phyloP scores from a whole-genome alignment of 2,329 filamentous ascomycete species.

The Colletotrichum brevisporum region DNA sequence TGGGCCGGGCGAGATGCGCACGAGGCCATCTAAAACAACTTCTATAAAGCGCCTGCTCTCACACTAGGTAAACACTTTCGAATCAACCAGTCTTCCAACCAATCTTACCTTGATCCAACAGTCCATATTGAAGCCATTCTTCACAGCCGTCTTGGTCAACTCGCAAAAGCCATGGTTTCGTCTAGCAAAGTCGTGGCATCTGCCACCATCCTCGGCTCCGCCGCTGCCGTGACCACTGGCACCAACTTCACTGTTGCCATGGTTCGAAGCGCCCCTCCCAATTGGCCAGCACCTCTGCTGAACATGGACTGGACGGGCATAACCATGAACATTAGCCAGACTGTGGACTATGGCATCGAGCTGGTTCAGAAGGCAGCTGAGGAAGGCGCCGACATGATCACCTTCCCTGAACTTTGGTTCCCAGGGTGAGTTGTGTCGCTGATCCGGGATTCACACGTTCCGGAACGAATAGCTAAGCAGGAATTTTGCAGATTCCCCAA shows the following conservation, averaged over 20 bases:
- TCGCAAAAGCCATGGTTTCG: no score
- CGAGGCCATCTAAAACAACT: no score
- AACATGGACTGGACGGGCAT: constrained; percentile 21
- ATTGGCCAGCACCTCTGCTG: constrained; percentile 23
- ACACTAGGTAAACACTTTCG: no score
- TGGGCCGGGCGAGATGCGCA: no score
- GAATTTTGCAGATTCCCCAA: constrained; percentile 14
- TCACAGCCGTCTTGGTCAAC: no score
- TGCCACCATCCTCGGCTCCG: neutral
- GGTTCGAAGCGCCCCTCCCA: constrained; percentile 17
- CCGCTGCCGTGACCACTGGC: neutral
- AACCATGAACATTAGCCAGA: constrained; percentile 18
- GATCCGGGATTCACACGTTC: no score
- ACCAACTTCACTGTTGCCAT: constrained; percentile 11
- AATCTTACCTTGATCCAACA: no score
- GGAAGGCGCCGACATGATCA: constrained; percentile 12
- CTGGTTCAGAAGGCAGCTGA: neutral
- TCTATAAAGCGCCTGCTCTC: no score
- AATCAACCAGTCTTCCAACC: no score
- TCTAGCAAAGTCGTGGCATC: neutral
- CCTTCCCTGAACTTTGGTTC: constrained; percentile 27
- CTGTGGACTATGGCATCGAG: constrained; percentile 19
- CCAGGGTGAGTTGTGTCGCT: neutral
- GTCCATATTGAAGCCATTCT: no score
- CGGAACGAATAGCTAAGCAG: no score